phyloP scores from a whole-genome alignment of 306 rosid species.

The Calophaca sinica region DNA sequence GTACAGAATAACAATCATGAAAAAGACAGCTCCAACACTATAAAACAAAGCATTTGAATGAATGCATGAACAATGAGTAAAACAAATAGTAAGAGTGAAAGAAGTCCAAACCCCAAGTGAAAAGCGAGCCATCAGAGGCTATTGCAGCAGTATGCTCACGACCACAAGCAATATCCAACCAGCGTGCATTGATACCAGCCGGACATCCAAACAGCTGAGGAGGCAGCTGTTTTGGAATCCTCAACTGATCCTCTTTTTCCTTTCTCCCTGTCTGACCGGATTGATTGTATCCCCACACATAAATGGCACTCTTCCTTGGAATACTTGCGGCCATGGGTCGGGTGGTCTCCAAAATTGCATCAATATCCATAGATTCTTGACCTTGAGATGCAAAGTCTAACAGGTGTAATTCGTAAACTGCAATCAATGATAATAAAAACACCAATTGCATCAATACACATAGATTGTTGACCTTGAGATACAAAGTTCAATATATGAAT shows the following conservation, averaged over 20 bases:
- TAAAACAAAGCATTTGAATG: constrained; percentile 9
- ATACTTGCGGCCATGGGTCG: constrained; percentile 45
- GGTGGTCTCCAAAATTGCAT: constrained; percentile 60
- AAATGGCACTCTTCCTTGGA: constrained; percentile 84
- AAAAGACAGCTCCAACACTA: not conserved
- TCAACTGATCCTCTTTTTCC: constrained; percentile 70
- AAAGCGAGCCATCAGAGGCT: constrained; percentile 87
- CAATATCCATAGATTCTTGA: constrained; percentile 61
- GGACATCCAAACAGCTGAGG: constrained; percentile 86
- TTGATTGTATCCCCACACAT: constrained; percentile 96
- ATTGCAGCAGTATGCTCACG: constrained; percentile 96
- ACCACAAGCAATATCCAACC: constrained; percentile 94
- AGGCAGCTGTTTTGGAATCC: constrained; percentile 85
- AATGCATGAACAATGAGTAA: constrained; percentile 27
- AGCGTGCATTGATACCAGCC: constrained; percentile 69
- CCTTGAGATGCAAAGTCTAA: constrained; percentile 40
- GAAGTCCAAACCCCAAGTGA: constrained; percentile 77
- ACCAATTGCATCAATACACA: constrained; percentile 57
- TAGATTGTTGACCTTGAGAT: constrained; percentile 39
- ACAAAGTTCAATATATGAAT: constrained; percentile 18
- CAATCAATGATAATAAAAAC: not conserved
- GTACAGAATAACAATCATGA: not conserved
- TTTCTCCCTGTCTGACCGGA: constrained; percentile 92
- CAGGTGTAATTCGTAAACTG: constrained; percentile 17
- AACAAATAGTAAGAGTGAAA: constrained; percentile 4